phyloP scores from a whole-genome alignment of 2,329 filamentous ascomycete genomes.

The Phaeosphaeria sp. region DNA sequence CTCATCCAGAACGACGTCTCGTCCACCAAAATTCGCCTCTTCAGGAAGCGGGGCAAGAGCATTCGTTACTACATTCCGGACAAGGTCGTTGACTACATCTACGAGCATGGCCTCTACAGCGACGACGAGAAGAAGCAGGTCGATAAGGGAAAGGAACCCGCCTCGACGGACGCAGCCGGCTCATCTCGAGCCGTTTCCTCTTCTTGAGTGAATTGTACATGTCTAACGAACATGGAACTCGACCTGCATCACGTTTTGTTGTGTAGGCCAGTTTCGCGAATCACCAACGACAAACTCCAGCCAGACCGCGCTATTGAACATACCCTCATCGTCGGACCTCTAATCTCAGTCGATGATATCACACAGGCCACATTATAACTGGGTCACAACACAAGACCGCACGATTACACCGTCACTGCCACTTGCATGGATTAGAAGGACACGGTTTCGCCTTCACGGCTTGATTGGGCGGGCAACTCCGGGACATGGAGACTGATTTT shows the following conservation, averaged over 20 bases:
- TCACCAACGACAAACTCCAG: background rate
- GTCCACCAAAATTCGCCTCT: slow-evolving; percentile 81
- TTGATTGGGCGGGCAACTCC: slow-evolving; percentile 5
- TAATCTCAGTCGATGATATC: background rate
- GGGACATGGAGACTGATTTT: background rate
- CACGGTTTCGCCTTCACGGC: slow-evolving; percentile 29
- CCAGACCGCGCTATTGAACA: too few relatives aligned
- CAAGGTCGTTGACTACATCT: slow-evolving; percentile 48
- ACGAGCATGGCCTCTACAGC: slow-evolving; percentile 47
- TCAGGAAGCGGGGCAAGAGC: slow-evolving; percentile 56
- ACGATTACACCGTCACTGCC: slow-evolving; percentile 10
- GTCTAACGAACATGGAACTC: background rate
- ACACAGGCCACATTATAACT: slow-evolving; percentile 3
- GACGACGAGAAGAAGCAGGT: slow-evolving; percentile 47
- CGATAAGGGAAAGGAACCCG: slow-evolving; percentile 44
- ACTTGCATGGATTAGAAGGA: slow-evolving; percentile 13
- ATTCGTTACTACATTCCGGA: slow-evolving; percentile 52
- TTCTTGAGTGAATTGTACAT: slow-evolving; percentile 14
- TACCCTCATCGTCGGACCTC: too few relatives aligned
- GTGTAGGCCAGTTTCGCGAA: background rate
- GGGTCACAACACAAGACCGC: slow-evolving; percentile 8
- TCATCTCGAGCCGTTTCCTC: slow-evolving; percentile 27
- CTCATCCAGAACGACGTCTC: slow-evolving; percentile 87
- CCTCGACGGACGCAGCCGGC: slow-evolving; percentile 22
- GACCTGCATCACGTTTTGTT: background rate